Evolutionary conservation across 352 stramenopile species (phyloP).

Genomic region (Phytophthora sp.): DNA sequence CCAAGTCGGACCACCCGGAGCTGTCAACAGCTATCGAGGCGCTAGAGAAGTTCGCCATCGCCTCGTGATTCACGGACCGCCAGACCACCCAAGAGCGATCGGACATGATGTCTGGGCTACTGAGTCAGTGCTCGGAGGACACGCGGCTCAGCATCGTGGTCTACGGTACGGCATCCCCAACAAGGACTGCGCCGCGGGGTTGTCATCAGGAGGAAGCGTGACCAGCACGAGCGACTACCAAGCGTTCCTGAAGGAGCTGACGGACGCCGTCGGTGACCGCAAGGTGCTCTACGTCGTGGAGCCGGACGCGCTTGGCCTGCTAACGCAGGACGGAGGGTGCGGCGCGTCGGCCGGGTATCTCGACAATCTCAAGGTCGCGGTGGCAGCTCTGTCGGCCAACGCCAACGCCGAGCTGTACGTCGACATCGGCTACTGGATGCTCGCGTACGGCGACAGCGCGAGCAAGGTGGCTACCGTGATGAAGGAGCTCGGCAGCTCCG

Average conservation of each 20-base stretch:
- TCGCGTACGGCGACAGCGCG: conserved; percentile 34
- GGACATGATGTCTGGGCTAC: conserved; percentile 31
- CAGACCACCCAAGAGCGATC: conserved; percentile 23
- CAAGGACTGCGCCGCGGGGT: conserved; percentile 60
- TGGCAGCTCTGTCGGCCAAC: conserved; percentile 53
- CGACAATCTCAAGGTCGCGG: conserved; percentile 51
- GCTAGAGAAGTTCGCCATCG: conserved; percentile 46
- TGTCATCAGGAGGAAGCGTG: conserved; percentile 41
- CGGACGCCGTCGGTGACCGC: conserved; percentile 43
- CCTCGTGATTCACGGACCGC: conserved; percentile 65
- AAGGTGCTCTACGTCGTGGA: conserved; percentile 70
- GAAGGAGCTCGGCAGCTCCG: conserved; percentile 38
- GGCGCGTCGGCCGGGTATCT: conserved; percentile 45
- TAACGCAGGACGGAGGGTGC: conserved; percentile 46
- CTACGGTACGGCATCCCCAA: conserved; percentile 71
- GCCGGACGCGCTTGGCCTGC: conserved; percentile 54
- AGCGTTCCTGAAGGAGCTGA: conserved; percentile 47
- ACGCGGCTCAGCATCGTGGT: conserved; percentile 57
- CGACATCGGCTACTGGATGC: conserved; percentile 65
- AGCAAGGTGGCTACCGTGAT: conserved; percentile 41
- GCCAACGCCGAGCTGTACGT: conserved; percentile 62
- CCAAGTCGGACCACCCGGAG: conserved; percentile 42
- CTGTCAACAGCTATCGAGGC: conserved; percentile 40
- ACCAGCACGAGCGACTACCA: conserved; percentile 47
- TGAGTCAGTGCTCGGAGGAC: conserved; percentile 35